Evolutionary conservation across 176 grass and related monocot genomes (phyloP).

Genomic region (Pontederia paniculata): DNA sequence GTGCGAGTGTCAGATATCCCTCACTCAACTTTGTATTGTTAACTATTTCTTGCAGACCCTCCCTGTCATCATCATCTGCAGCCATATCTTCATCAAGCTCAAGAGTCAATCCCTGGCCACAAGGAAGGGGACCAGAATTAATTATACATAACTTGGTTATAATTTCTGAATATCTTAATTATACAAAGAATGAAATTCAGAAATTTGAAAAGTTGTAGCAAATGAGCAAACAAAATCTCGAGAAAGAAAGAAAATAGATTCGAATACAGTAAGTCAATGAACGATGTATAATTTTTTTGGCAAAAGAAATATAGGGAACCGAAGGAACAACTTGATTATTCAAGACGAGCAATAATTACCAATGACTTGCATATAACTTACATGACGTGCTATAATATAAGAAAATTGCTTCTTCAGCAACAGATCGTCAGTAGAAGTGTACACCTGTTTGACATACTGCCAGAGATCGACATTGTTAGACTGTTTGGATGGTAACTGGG

Average conservation of each 20-base stretch:
- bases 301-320: too few relatives aligned
- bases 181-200: too few relatives aligned
- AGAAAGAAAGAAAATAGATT: too few relatives aligned
- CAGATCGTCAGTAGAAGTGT: slow-evolving; percentile 62
- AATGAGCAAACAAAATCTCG: too few relatives aligned
- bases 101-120: slow-evolving; percentile 57
- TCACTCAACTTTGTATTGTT: slow-evolving; percentile 85
- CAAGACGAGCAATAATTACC: too few relatives aligned
- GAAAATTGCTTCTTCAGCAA: slow-evolving; percentile 89
- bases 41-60: slow-evolving; percentile 70
- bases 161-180: too few relatives aligned
- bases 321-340: too few relatives aligned
- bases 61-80: slow-evolving; percentile 82
- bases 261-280: too few relatives aligned
- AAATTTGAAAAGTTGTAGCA: too few relatives aligned
- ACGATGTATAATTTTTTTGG: too few relatives aligned
- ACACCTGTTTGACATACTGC: slow-evolving; percentile 90
- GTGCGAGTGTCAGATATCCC: slow-evolving; percentile 87
- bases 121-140: not conserved
- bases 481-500: too few relatives aligned
- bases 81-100: slow-evolving; percentile 87
- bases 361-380: slow-evolving; percentile 14
- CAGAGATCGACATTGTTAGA: slow-evolving; percentile 14
- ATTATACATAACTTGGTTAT: too few relatives aligned
- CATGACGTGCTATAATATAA: slow-evolving; percentile 84